Evolutionary conservation across 2,329 filamentous ascomycete genomes (phyloP), one percentile per base, ranked within the genome.

Genomic region (Arthrocladium fulminans): DNA sequence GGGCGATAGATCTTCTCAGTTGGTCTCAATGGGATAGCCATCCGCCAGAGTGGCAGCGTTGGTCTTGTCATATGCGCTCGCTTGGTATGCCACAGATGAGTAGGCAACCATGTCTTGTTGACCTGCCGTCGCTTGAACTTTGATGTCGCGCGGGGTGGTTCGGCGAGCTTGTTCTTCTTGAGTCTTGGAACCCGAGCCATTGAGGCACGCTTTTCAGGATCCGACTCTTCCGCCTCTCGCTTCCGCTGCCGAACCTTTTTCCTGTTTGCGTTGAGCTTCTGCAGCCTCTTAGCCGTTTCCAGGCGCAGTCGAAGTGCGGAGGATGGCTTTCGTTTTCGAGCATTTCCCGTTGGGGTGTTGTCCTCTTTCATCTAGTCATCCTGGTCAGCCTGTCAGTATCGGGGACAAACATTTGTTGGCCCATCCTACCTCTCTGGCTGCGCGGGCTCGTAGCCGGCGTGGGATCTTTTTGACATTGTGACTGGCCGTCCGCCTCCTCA

Each of bases 381-480:
- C 54, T 56, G 48, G 56, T 58, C 53, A 58, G 54, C 55, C 10
- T 32, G 48, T 56, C 48, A 51, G 35, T 49, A 38, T 45, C 10
- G 7, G 12, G 4, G 29, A 5, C 23, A 20, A 6, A 25, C 37
- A 19, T 5, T 29, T 19, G 4, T 15, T n/a, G 9, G 9, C 9
- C 30, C n/a, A 22, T 45, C 63, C 39, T 58, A 75, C 73, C 72
- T 84, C 80, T 63, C 73, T 72, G 59, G 72, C 77, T 1, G 88
- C 88, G 56, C 84, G 77, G 32, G 69, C 69, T 48, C 84, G 77
- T 60, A 97, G 68, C 53, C 88, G 73, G 61, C 83, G 84, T 2
- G 92, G 92, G 13, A 98, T 83, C 53, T 84, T 79, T 68, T 90
- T 94, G 29, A 86, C 85, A 75, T 98, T 96, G 68, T 98, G 92